Conservation (phyloP, 2,329 filamentous ascomycete genomes). For the Talaromyces sp. region DNA sequence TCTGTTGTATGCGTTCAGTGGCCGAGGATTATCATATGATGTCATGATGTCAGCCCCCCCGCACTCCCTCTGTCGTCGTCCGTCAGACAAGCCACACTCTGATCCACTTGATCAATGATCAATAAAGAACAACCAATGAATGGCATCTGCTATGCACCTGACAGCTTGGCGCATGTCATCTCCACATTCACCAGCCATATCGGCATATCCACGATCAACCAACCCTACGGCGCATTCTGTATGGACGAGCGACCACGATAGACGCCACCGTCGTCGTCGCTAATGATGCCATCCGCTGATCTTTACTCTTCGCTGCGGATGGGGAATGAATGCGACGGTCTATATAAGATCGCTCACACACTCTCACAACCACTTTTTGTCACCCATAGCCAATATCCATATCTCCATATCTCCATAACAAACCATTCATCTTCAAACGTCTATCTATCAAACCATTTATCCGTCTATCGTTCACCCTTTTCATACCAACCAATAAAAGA, state of each 20-base stretch:
- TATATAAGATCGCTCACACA: background rate
- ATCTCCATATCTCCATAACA: no score
- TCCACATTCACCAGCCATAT: background rate
- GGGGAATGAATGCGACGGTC: background rate
- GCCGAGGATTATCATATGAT: no score
- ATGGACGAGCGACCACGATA: slow-evolving; percentile 4
- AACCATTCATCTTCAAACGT: background rate
- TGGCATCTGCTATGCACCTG: no score
- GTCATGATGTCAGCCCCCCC: slow-evolving; percentile 1
- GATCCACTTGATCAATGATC: no score
- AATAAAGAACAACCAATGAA: no score
- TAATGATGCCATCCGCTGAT: slow-evolving; percentile 9
- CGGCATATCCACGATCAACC: no score
- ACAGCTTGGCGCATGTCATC: slow-evolving; percentile 4
- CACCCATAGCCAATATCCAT: background rate
- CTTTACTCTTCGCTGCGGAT: background rate
- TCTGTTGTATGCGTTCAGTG: background rate
- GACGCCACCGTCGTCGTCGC: slow-evolving; percentile 13
- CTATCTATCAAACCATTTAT: background rate
- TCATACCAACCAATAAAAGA: background rate
- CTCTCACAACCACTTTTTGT: background rate
- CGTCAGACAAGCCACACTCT: no score
- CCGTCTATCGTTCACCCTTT: no score
- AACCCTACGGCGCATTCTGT: no score
- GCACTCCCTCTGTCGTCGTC: no score